Evolutionary conservation across 257 asterid genomes (phyloP).

Genomic region (Nicotiana knightiana): DNA sequence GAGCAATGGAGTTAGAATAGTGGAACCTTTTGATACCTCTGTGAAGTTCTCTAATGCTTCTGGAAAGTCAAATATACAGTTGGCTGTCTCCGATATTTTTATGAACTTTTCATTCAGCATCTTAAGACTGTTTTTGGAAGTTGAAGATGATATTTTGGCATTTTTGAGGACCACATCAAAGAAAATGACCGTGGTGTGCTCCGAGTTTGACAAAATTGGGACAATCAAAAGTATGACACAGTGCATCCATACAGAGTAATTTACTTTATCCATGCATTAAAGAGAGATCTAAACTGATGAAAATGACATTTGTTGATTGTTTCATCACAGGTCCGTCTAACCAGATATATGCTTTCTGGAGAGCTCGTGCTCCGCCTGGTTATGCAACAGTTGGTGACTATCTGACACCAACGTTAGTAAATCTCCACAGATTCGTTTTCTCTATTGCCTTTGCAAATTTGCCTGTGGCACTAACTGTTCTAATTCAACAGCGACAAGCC

Average conservation of each 20-base stretch:
- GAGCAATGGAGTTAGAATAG: slow-evolving; percentile 88
- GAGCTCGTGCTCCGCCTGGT: slow-evolving; percentile 97
- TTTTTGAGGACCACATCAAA: slow-evolving; percentile 81
- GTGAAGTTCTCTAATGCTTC: slow-evolving; percentile 54
- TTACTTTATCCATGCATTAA: background rate
- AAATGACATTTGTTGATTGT: background rate
- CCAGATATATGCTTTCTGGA: slow-evolving; percentile 79
- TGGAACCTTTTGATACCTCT: slow-evolving; percentile 93
- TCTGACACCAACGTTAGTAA: slow-evolving; percentile 85
- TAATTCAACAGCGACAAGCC: slow-evolving; percentile 69
- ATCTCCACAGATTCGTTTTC: slow-evolving; percentile 13
- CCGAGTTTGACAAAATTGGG: slow-evolving; percentile 87
- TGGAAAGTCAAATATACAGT: slow-evolving; percentile 66
- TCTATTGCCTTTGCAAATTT: slow-evolving; percentile 9
- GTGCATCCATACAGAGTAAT: background rate
- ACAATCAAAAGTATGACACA: slow-evolving; percentile 53
- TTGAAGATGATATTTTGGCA: slow-evolving; percentile 87
- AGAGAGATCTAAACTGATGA: background rate
- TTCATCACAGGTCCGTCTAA: slow-evolving; percentile 13
- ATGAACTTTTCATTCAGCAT: slow-evolving; percentile 94
- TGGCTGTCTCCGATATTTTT: slow-evolving; percentile 75
- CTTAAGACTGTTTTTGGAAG: slow-evolving; percentile 78
- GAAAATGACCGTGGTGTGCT: slow-evolving; percentile 73
- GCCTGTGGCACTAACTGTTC: slow-evolving; percentile 3
- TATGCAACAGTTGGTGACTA: slow-evolving; percentile 90